These are phyloP conservation scores for Ilyonectria destructans DNA, from an alignment of 2,329 filamentous ascomycete species.

Conservation along the genomic window DNA sequence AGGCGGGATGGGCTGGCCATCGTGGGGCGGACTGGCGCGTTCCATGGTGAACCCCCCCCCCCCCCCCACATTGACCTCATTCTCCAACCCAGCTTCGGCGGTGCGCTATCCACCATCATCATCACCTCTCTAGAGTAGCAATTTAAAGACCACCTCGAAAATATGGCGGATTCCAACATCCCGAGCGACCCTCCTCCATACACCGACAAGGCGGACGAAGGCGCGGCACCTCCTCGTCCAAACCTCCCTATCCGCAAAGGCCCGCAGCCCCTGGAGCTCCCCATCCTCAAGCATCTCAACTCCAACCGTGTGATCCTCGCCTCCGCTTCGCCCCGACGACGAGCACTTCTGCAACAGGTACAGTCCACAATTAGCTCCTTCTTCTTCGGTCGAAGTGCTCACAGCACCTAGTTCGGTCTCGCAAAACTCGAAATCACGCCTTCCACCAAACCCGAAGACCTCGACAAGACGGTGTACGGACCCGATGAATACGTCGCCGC, in stretches of 20 bases:
- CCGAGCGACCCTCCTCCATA: constrained; percentile 63
- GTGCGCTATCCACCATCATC: constrained; percentile 29
- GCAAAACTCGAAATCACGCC: constrained; percentile 87
- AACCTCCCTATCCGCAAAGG: constrained; percentile 61
- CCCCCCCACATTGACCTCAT: constrained; percentile 49
- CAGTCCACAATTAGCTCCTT: not conserved
- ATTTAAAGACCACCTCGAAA: constrained; percentile 19
- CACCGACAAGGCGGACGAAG: constrained; percentile 60
- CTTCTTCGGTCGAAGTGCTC: constrained; percentile 13
- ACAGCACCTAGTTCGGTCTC: constrained; percentile 77
- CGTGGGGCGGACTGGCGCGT: constrained; percentile 43
- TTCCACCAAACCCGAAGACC: constrained; percentile 87
- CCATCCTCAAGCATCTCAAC: constrained; percentile 83
- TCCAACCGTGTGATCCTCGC: constrained; percentile 90
- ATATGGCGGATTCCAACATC: constrained; percentile 50
- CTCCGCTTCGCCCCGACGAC: constrained; percentile 88
- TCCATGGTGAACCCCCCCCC: constrained; percentile 36
- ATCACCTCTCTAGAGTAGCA: constrained; percentile 8
- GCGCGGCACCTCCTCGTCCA: constrained; percentile 54
- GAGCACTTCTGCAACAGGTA: constrained; percentile 84
- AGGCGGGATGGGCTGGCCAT: constrained; percentile 32
- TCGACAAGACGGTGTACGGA: constrained; percentile 81
- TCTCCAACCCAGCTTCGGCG: constrained; percentile 31
- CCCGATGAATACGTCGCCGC: constrained; percentile 93
- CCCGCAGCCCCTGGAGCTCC: constrained; percentile 82